These are phyloP conservation scores for Austroboletus niveus DNA, from an alignment of 1,284 basidiomycete species.

Conservation along the genomic window DNA sequence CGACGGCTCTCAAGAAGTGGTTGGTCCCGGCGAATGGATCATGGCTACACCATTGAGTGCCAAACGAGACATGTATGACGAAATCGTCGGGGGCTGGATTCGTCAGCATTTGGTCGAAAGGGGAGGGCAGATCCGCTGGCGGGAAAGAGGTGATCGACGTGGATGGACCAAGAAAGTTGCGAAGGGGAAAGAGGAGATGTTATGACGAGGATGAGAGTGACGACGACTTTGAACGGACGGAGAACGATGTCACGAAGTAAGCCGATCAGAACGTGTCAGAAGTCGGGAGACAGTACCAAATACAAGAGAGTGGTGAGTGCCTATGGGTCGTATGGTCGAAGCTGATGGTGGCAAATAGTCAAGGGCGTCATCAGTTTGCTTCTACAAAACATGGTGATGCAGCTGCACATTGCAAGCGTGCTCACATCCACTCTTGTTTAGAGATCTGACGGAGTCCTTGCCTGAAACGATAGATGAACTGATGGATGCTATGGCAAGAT, in stretches of 20 bases:
- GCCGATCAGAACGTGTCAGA: constrained; percentile 41
- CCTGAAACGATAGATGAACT: constrained; percentile 55
- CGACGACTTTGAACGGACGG: constrained; percentile 46
- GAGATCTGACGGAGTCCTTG: constrained; percentile 74
- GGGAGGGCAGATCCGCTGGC: constrained; percentile 25
- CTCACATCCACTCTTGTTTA: constrained; percentile 91
- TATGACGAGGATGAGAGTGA: constrained; percentile 47
- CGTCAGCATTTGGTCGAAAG: constrained; percentile 60
- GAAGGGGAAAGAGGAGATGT: constrained; percentile 30
- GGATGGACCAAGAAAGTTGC: constrained; percentile 31
- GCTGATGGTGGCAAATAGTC: constrained; percentile 41
- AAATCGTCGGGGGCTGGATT: constrained; percentile 67
- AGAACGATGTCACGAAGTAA: constrained; percentile 38
- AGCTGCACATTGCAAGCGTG: constrained; percentile 92
- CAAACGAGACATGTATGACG: constrained; percentile 83
- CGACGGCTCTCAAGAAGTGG: constrained; percentile 19
- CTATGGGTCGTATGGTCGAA: background rate
- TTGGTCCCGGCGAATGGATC: constrained; percentile 24
- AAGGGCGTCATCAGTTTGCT: constrained; percentile 89
- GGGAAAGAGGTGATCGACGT: constrained; percentile 26
- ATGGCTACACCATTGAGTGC: constrained; percentile 57
- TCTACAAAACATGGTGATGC: constrained; percentile 93
- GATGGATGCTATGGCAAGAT: constrained; percentile 92
- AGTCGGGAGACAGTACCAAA: constrained; percentile 52
- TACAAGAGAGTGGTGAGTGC: constrained; percentile 55